A percentile compares a stretch with the other conserved stretches of the same genome.
phyloP scores from a whole-genome alignment of 2,329 filamentous ascomycete genomes.

The Aspergillus japonicus region DNA sequence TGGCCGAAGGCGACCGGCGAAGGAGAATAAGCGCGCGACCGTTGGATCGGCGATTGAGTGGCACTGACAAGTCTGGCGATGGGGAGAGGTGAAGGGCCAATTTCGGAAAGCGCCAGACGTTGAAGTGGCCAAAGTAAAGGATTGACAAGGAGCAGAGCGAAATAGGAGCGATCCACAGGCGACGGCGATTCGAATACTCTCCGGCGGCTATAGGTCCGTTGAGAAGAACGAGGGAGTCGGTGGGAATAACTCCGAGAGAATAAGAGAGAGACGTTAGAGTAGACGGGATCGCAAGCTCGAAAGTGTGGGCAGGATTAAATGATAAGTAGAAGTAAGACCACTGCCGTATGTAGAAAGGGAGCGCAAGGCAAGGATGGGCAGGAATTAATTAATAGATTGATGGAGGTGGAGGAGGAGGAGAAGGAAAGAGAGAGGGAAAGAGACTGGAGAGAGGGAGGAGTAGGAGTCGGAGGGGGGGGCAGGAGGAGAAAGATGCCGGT shows the following conservation, averaged over 20 bases:
- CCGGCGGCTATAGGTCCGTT: slow-evolving; percentile 10
- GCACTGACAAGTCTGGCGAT: not conserved
- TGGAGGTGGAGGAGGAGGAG: slow-evolving; percentile 2
- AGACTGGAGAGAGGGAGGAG: slow-evolving; percentile 6
- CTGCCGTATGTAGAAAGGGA: slow-evolving; percentile 12
- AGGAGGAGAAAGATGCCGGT: slow-evolving; percentile 7
- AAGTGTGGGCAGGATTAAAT: slow-evolving; percentile 1
- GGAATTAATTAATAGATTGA: slow-evolving; percentile 15
- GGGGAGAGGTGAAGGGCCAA: not conserved
- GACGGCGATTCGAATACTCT: slow-evolving; percentile 10
- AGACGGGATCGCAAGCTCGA: not conserved
- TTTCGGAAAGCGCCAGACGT: not conserved
- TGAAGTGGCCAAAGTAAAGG: slow-evolving; percentile 5
- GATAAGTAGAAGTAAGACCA: slow-evolving; percentile 5
- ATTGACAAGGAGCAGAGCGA: slow-evolving; percentile 14
- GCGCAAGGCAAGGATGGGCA: slow-evolving; percentile 19
- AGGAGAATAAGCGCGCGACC: slow-evolving; percentile 8
- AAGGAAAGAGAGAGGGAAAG: slow-evolving; percentile 7
- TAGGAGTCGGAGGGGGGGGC: not conserved
- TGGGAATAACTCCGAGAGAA: slow-evolving; percentile 12
- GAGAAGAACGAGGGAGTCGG: slow-evolving; percentile 4
- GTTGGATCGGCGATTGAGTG: not conserved
- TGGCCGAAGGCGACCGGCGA: slow-evolving; percentile 3
- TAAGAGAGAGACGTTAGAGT: slow-evolving; percentile 6
- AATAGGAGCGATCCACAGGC: slow-evolving; percentile 18